These are phyloP conservation scores for Coccomyxa sp. DNA, from an alignment of 139 green algal genomes.

Conservation along the genomic window DNA sequence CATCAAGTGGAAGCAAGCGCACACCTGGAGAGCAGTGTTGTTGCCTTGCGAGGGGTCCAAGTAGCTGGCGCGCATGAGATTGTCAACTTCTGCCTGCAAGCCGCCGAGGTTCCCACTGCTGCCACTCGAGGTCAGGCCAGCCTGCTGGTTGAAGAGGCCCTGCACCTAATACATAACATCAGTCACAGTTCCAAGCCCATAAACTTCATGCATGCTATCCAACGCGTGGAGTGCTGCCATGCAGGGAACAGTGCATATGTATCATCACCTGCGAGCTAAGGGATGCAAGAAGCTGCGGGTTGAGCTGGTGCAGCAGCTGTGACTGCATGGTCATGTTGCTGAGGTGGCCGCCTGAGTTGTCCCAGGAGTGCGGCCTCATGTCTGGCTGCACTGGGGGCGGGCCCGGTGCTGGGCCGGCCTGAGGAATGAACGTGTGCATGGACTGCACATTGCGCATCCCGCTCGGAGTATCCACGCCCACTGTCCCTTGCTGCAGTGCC, in stretches of 20 bases:
- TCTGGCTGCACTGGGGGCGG: neutral
- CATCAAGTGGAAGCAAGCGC: neutral
- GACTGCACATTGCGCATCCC: conserved; percentile 53
- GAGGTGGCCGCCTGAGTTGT: neutral
- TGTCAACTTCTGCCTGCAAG: neutral
- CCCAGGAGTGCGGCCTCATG: neutral
- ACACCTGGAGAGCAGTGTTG: neutral
- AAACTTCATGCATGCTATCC: neutral
- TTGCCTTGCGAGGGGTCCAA: neutral
- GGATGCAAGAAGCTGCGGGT: neutral
- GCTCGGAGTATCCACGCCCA: neutral
- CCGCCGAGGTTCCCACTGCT: neutral
- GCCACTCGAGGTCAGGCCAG: neutral
- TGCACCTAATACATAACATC: neutral
- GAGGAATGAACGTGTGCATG: conserved; percentile 20
- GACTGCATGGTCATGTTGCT: neutral
- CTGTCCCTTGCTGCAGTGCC: neutral
- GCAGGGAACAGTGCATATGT: neutral
- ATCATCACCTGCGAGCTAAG: neutral
- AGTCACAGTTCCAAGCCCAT: neutral
- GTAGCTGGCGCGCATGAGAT: neutral
- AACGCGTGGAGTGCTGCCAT: neutral
- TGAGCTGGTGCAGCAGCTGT: neutral
- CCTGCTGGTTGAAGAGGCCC: neutral
- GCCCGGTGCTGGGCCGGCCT: neutral